Evolutionary conservation across 1,284 basidiomycete genomes (phyloP), one percentile per base, ranked within the genome.

Genomic region (Cystobasidium sp.): DNA sequence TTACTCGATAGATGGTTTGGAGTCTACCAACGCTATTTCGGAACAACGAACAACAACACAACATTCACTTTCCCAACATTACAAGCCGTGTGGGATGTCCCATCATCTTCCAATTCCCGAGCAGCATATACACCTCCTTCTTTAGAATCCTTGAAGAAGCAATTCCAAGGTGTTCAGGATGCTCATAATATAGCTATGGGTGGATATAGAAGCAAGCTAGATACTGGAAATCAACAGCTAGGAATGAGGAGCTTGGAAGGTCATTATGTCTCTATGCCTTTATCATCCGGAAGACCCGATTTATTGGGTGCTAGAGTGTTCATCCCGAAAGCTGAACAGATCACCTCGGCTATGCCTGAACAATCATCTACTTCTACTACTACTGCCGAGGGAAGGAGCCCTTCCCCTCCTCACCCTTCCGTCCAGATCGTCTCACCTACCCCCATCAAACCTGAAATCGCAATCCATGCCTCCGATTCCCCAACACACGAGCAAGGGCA

Each of bases 1-100:
- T 88, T 98, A 22, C 87, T 97, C 20, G 90, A 94, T 80, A 88
- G 90, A 51, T 99, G 95, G 95, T 96, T 88, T 82, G 87, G 88
- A 63, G 89, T 95, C 18, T 98, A 96, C 80, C 93, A 97, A 83
- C 88, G 85, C 52, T 88, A 95, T 82, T 92, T 92, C 81, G 91
- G 93, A 52, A 82, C 83, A 12, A 80, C 83, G 2, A 78, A 80
- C 24, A 78, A 80, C 31, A 82, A 80, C 3, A 52, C 80, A 76
- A 76, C 86, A 16, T 94, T 94, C 81, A 86, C 88, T 69, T 87
- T 90, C 20, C 87, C 86, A 76, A 87, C 87, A 65, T 92, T 91
- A 81, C 83, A 88, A 49, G 87, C 92, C 14, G 88, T 86, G 4
- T 94, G 92, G 91, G 88, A 93, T 76, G 84, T 78, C 24, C 79